Conservation (phyloP, 768 basidiomycete genomes). For the Kwoniella bestiolae region DNA sequence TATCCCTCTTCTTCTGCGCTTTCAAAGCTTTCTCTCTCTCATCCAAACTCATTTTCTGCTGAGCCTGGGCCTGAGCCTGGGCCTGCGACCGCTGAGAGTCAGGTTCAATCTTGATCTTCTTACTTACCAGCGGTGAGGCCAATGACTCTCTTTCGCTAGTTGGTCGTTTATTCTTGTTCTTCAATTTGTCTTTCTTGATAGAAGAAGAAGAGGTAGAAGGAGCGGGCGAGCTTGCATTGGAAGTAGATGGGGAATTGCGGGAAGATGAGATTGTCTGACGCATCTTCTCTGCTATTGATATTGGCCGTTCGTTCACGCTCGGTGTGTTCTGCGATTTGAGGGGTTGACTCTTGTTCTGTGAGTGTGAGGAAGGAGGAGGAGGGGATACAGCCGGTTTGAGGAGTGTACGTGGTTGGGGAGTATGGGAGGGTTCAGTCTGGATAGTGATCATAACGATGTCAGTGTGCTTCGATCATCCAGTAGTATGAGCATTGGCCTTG, state of each 20-base stretch:
- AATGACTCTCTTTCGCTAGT: not conserved
- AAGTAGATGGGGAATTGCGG: not conserved
- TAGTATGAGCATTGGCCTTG: too few species aligned
- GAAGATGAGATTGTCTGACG: slow-evolving; percentile 18
- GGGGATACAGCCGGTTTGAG: slow-evolving; percentile 18
- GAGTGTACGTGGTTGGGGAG: slow-evolving; percentile 13
- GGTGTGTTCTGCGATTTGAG: not conserved
- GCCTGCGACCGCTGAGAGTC: not conserved
- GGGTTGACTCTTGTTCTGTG: not conserved
- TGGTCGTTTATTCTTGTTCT: slow-evolving; percentile 17
- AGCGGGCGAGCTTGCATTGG: not conserved
- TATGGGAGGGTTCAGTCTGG: not conserved
- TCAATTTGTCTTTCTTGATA: not conserved
- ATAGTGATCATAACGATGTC: not conserved
- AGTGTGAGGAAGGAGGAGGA: slow-evolving; percentile 4
- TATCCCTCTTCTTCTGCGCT: slow-evolving; percentile 37
- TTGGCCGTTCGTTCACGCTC: not conserved
- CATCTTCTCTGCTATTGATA: slow-evolving; percentile 25
- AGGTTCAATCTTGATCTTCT: slow-evolving; percentile 19
- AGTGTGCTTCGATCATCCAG: too few species aligned
- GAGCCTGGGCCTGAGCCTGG: not conserved
- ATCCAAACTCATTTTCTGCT: slow-evolving; percentile 22
- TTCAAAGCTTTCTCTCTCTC: slow-evolving; percentile 36
- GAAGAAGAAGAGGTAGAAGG: not conserved
- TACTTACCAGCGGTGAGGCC: not conserved